phyloP scores from a whole-genome alignment of 768 basidiomycete genomes.

The Calocybe indica region DNA sequence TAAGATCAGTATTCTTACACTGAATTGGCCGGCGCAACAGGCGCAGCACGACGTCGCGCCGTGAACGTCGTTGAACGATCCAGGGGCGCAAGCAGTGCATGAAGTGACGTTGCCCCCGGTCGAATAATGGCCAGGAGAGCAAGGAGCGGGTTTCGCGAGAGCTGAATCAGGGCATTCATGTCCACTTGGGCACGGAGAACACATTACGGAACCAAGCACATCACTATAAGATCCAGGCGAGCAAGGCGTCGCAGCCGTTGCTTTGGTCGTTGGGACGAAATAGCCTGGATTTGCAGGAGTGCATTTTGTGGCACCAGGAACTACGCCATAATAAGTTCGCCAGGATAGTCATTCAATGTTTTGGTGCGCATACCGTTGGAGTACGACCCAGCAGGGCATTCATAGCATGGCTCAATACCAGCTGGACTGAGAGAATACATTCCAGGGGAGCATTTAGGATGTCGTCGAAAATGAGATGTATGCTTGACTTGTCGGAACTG shows the following conservation, averaged over 20 bases:
- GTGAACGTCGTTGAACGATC: conserved; percentile 19
- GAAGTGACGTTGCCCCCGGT: conserved; percentile 10
- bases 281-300: conserved; percentile 14
- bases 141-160: conserved; percentile 14
- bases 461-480: not conserved
- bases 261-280: not conserved
- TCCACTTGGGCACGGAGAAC: conserved; percentile 12
- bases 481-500: not conserved
- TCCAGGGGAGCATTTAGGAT: conserved; percentile 4
- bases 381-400: conserved; percentile 3
- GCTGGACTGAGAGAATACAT: conserved; percentile 4
- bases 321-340: conserved; percentile 3
- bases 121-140: conserved; percentile 20
- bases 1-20: conserved; percentile 9
- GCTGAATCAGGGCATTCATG: conserved; percentile 15
- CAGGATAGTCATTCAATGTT: not conserved
- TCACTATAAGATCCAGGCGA: conserved; percentile 9
- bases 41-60: conserved; percentile 18
- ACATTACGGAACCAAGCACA: conserved; percentile 5
- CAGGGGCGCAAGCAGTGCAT: conserved; percentile 16
- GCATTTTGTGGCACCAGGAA: conserved; percentile 9
- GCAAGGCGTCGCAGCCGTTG: conserved; percentile 13
- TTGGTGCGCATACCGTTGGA: not conserved
- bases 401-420: conserved; percentile 4
- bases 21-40: conserved; percentile 21